A percentile compares a stretch with the other conserved stretches of the same genome.
These are phyloP conservation scores for Clathrus columnatus DNA, from an alignment of 768 basidiomycete species.

Conservation along the genomic window DNA sequence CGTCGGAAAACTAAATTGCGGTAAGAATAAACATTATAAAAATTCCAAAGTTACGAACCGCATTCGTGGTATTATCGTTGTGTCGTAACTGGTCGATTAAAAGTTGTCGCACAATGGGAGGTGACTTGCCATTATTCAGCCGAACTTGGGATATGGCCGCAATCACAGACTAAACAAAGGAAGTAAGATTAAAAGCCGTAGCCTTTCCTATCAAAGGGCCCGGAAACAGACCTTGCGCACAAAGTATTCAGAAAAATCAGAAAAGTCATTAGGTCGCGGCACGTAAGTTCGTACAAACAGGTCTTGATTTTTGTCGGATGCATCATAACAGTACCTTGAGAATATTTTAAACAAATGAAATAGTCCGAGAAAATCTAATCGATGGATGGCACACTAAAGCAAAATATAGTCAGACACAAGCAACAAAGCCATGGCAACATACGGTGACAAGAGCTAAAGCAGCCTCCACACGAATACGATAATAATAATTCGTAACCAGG, in stretches of 20 bases:
- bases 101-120: constrained; percentile 76
- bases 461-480: constrained; percentile 92
- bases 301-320: constrained; percentile 72
- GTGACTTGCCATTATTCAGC: constrained; percentile 80
- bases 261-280: constrained; percentile 93
- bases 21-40: constrained; percentile 6
- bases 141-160: constrained; percentile 80
- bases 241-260: constrained; percentile 86
- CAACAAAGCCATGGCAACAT: constrained; percentile 22
- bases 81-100: constrained; percentile 88
- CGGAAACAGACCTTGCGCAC: constrained; percentile 84
- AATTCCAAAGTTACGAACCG: constrained; percentile 39
- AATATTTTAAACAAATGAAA: constrained; percentile 97
- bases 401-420: constrained; percentile 11
- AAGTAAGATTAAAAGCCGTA: too few relatives aligned
- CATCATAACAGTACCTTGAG: constrained; percentile 82
- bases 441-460: constrained; percentile 77
- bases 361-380: constrained; percentile 80
- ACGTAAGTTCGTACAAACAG: constrained; percentile 82
- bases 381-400: constrained; percentile 70
- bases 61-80: constrained; percentile 90
- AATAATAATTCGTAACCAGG: constrained; percentile 92
- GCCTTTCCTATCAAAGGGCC: neutral
- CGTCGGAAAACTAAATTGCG: constrained; percentile 70
- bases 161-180: constrained; percentile 50